Evolutionary conservation across 1,284 basidiomycete genomes (phyloP).

Genomic region (Mycena sp.): DNA sequence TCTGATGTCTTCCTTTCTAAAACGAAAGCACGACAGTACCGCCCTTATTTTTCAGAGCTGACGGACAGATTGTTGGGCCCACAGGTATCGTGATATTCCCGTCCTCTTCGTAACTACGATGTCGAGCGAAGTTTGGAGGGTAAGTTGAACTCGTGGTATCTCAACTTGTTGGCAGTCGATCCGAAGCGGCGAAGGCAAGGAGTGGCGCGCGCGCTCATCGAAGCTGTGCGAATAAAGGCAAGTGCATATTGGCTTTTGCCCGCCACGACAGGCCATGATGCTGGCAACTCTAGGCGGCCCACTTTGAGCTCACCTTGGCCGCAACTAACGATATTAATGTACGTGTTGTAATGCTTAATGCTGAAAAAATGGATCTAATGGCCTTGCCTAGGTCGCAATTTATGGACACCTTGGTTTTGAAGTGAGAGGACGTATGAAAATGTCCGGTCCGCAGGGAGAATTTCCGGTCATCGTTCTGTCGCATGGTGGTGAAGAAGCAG

Average conservation of each 20-base stretch:
- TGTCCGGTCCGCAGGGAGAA: slow-evolving; percentile 17
- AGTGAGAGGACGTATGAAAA: slow-evolving; percentile 18
- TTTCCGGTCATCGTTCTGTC: slow-evolving; percentile 29
- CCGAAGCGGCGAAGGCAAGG: slow-evolving; percentile 19
- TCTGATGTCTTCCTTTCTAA: not conserved
- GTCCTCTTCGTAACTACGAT: too few species aligned
- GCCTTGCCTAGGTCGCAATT: slow-evolving; percentile 18
- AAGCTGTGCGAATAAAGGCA: slow-evolving; percentile 20
- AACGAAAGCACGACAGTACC: slow-evolving; percentile 21
- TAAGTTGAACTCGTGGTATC: slow-evolving; percentile 29
- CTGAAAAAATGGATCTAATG: not conserved
- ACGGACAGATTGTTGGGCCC: slow-evolving; percentile 26
- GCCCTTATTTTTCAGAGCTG: slow-evolving; percentile 22
- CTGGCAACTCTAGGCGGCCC: slow-evolving; percentile 9
- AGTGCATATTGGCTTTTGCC: not conserved
- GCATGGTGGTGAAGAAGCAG: too few species aligned
- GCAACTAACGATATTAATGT: slow-evolving; percentile 31
- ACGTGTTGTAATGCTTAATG: not conserved
- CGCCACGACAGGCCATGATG: not conserved
- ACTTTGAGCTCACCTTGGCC: slow-evolving; percentile 19
- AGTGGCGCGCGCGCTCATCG: slow-evolving; percentile 23
- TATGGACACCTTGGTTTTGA: slow-evolving; percentile 30
- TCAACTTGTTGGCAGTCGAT: slow-evolving; percentile 29
- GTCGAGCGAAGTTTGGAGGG: slow-evolving; percentile 8
- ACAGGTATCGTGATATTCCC: not conserved